phyloP scores from a whole-genome alignment of 2,329 filamentous ascomycete species.

The Colletotrichum viniferum region DNA sequence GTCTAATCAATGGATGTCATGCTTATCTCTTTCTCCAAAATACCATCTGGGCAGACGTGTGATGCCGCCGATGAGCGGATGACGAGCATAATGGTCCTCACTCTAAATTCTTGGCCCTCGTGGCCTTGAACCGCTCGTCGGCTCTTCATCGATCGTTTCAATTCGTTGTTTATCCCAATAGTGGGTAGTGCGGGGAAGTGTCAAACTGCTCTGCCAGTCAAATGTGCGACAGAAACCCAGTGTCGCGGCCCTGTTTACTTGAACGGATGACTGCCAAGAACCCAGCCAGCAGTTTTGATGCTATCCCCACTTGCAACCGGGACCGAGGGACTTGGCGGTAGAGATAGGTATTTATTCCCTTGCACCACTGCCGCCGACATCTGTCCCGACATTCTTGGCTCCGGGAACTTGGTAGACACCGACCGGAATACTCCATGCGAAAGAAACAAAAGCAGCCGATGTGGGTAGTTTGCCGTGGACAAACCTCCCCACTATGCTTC shows the following conservation, averaged over 20 bases:
- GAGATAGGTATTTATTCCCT: conserved; percentile 3
- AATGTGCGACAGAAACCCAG: not conserved
- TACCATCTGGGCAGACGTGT: not conserved
- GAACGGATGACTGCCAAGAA: not conserved
- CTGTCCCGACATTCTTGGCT: not conserved
- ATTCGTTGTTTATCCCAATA: not conserved
- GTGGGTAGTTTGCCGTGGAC: not conserved
- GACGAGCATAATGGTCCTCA: not conserved
- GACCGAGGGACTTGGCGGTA: not conserved
- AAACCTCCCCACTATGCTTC: not conserved
- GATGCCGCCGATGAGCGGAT: not conserved
- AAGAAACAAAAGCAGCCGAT: not conserved
- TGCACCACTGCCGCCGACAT: not conserved
- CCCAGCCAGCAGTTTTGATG: not conserved
- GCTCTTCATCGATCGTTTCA: not conserved
- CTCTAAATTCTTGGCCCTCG: not conserved
- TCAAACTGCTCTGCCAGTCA: not conserved
- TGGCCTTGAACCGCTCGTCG: not conserved
- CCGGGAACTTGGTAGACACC: not conserved
- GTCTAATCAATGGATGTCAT: not conserved
- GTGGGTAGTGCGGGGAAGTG: not conserved
- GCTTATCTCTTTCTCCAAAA: not conserved
- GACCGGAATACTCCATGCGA: not conserved
- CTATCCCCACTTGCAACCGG: not conserved
- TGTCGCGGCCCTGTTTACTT: not conserved